phyloP scores from a whole-genome alignment of 2,329 filamentous ascomycete genomes.

The Teratosphaeriaceae sp. region DNA sequence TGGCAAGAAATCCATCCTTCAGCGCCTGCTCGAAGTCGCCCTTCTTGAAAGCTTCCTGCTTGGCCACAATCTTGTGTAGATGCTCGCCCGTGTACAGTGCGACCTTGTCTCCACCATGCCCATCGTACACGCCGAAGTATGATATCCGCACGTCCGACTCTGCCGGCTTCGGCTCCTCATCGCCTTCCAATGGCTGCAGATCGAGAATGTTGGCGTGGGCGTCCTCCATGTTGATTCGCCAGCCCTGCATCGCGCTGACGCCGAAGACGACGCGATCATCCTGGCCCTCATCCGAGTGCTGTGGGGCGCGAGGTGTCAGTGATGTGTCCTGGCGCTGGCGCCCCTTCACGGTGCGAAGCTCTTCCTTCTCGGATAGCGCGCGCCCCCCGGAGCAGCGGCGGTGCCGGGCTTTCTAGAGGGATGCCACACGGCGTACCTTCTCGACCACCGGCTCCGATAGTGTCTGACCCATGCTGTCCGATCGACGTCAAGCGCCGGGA shows the following conservation, averaged over 20 bases:
- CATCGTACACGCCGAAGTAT: constrained; percentile 98
- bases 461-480: constrained; percentile 84
- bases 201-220: constrained; percentile 86
- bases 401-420: no score
- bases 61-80: constrained; percentile 88
- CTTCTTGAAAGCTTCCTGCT: constrained; percentile 87
- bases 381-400: no score
- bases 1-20: constrained; percentile 95
- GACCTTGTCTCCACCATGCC: constrained; percentile 94
- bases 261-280: constrained; percentile 92
- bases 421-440: constrained; percentile 63
- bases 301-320: constrained; percentile 8
- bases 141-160: constrained; percentile 68
- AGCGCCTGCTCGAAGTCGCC: constrained; percentile 91
- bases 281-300: constrained; percentile 84
- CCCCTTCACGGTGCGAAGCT: no score
- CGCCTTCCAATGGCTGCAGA: constrained; percentile 57
- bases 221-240: constrained; percentile 99
- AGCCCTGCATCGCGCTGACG: constrained; percentile 98
- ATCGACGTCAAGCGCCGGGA: neutral
- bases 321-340: no score
- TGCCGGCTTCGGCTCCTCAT: constrained; percentile 43
- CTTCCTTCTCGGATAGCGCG: no score
- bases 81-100: constrained; percentile 88
- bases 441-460: constrained; percentile 98